Base-by-base conservation (phyloP, 2,329 filamentous ascomycete genomes). In the Saccharata proteae region DNA sequence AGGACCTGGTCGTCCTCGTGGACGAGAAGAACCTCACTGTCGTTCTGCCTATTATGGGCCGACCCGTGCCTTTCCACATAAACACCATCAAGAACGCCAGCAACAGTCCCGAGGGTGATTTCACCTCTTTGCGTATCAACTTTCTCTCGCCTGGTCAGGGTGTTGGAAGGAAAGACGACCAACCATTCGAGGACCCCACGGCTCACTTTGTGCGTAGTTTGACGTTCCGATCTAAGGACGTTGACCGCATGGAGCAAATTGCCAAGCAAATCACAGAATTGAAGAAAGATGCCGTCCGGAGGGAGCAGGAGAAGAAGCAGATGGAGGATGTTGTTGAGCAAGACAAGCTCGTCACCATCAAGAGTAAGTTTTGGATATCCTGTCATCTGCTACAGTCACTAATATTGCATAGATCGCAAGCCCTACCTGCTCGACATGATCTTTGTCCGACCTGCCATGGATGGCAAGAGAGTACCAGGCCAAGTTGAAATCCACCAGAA, bases 271-370 rank as follows among this genome's bases (percentile, higher is more conserved):
- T 98, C 46, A 88, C 84, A 8, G 90, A 94, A 49, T 78, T 98
- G 65, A 93, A 94, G 64, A 93, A 90, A 52, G 83, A 88, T 44
- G 77, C 82, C 4, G 74, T 83, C 24, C 86, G 93, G 58, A 81
- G 84, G 46, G 90, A 98, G 57, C 86, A 94, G 48, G 88, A 94
- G 59, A 94, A 96, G 74, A 98, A 98, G 63, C 88, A 98, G 46
- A 80, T 98, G 80, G 90, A 98, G 54, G 90, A 98, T 57, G 90
- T 98, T 14, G 86, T 98, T 5, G 90, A 96, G 58, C 90, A 98
- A 57, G 90, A 98, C 54, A 98, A 98, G 64, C 74, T 98, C 31
- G 67, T 92, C 43, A 86, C 94, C 52, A 86, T 96, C 44, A 72
- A 90, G 65, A 93, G 81, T 84, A 65, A 64, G 76, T 64, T 21